These are phyloP conservation scores for Plectosphaerella sp. DNA, from an alignment of 2,329 filamentous ascomycete species.

Conservation along the genomic window DNA sequence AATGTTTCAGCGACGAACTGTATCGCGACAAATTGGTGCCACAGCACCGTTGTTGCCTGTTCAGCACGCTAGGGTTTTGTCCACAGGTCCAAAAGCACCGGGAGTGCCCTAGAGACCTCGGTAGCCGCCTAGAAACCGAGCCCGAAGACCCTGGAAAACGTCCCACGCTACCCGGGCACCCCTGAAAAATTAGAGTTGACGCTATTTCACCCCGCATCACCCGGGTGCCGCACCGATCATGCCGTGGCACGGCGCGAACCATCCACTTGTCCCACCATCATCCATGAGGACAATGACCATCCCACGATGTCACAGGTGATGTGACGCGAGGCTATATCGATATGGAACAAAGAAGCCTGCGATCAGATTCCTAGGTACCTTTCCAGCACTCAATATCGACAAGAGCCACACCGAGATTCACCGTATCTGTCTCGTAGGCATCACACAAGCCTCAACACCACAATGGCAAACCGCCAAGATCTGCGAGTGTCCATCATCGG, in stretches of 20 bases:
- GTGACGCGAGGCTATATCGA: too few species aligned
- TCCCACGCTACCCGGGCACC: neutral
- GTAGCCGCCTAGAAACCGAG: neutral
- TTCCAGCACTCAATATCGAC: too few species aligned
- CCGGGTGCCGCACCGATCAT: too few species aligned
- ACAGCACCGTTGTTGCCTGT: neutral
- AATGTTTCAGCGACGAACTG: neutral
- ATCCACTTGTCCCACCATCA: constrained; percentile 1
- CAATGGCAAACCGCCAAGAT: constrained; percentile 26
- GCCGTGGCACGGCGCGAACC: too few species aligned
- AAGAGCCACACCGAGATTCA: too few species aligned
- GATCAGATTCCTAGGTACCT: too few species aligned
- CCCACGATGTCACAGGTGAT: too few species aligned
- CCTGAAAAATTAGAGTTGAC: neutral
- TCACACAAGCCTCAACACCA: neutral
- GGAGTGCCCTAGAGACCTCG: neutral
- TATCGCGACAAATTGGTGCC: neutral
- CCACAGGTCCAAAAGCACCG: too few species aligned
- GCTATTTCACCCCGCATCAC: neutral
- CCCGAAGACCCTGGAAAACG: neutral
- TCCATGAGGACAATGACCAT: too few species aligned
- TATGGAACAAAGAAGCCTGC: too few species aligned
- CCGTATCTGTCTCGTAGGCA: too few species aligned
- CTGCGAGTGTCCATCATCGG: neutral
- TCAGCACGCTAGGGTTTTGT: too few species aligned